Conservation (phyloP, 257 asterid genomes). For the Perilla frutescens region DNA sequence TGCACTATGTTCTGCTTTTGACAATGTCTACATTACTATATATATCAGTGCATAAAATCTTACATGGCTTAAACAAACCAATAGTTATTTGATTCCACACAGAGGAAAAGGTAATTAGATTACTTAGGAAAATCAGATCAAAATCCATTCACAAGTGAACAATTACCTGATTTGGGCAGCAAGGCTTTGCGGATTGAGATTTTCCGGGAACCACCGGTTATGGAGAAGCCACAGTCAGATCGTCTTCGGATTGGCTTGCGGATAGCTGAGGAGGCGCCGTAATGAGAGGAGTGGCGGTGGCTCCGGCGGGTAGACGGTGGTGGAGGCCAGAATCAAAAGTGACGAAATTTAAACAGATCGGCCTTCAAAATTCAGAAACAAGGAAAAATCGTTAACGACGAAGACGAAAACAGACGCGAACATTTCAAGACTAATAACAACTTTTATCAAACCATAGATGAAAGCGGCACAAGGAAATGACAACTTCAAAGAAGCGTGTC, state of each 20-base stretch:
- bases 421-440: not conserved
- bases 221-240: constrained; percentile 25
- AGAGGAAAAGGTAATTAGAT: not conserved
- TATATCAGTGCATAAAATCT: constrained; percentile 11
- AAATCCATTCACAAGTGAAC: constrained; percentile 3
- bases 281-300: constrained; percentile 21
- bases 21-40: not conserved
- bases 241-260: constrained; percentile 9
- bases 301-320: constrained; percentile 32
- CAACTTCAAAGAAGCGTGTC: not conserved
- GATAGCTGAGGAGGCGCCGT: not conserved
- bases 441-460: not conserved
- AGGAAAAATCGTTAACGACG: not conserved
- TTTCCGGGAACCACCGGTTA: constrained; percentile 11
- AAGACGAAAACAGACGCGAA: not conserved
- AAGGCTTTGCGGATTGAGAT: constrained; percentile 16
- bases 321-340: constrained; percentile 20
- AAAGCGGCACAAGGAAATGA: not conserved
- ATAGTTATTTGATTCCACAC: not conserved
- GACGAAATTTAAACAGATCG: not conserved
- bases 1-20: not conserved
- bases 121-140: constrained; percentile 2
- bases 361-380: constrained; percentile 8
- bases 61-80: not conserved
- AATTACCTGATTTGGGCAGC: constrained; percentile 25